These are phyloP conservation scores for Trichosporon ovoides DNA, from an alignment of 1,284 basidiomycete species.

Conservation along the genomic window DNA sequence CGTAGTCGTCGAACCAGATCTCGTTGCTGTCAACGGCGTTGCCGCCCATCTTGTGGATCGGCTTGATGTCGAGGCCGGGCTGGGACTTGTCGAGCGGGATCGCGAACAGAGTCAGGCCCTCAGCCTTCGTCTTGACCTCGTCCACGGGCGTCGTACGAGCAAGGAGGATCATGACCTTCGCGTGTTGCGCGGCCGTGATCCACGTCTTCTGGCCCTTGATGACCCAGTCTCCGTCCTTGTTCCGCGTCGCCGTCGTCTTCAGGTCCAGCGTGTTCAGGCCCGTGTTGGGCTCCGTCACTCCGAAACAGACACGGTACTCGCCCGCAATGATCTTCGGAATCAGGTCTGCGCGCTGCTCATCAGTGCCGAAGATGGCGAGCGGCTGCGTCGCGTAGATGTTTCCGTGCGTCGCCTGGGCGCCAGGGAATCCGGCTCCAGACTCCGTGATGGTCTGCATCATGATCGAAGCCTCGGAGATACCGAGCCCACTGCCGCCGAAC, in stretches of 20 bases:
- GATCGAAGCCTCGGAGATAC: conserved; percentile 15
- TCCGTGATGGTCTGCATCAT: conserved; percentile 25
- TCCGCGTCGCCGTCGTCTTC: conserved; percentile 18
- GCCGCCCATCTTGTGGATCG: conserved; percentile 18
- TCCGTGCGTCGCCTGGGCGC: conserved; percentile 19
- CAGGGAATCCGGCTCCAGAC: conserved; percentile 18
- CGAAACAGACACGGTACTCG: conserved; percentile 20
- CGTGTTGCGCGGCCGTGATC: conserved; percentile 21
- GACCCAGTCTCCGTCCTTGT: conserved; percentile 13
- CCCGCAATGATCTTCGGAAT: conserved; percentile 22
- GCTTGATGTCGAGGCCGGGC: conserved; percentile 13
- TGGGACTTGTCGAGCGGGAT: conserved; percentile 19
- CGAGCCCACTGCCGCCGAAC: conserved; percentile 17
- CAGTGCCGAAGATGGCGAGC: conserved; percentile 20
- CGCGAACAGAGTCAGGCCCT: conserved; percentile 16
- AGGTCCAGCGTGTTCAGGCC: conserved; percentile 22
- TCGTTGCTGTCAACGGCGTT: conserved; percentile 21
- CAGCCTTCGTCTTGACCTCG: conserved; percentile 17
- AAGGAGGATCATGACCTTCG: conserved; percentile 25
- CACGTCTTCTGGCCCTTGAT: conserved; percentile 23
- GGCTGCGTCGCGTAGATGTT: conserved; percentile 21
- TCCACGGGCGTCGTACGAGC: conserved; percentile 23
- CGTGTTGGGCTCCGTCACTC: conserved; percentile 18
- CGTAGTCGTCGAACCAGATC: conserved; percentile 21
- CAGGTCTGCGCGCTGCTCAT: conserved; percentile 13